Evolutionary conservation across 2,329 filamentous ascomycete genomes (phyloP).

Genomic region (Xylariaceae sp.): DNA sequence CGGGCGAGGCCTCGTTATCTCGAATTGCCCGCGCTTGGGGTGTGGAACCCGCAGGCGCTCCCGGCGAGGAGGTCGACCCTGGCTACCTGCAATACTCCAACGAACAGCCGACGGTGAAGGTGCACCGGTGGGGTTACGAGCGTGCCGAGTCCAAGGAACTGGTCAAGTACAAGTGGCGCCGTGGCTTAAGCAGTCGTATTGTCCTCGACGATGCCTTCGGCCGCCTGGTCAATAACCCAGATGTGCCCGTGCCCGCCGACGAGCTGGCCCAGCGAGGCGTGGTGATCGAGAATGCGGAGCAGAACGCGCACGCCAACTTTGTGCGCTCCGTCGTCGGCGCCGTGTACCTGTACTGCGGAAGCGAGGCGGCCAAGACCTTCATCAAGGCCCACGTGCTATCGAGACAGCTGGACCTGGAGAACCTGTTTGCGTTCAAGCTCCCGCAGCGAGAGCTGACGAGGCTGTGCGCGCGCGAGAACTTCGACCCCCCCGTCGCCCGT

Average conservation of each 20-base stretch:
- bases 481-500: slow-evolving; percentile 79
- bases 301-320: slow-evolving; percentile 63
- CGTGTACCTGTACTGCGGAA: slow-evolving; percentile 79
- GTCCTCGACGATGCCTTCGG: slow-evolving; percentile 84
- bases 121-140: slow-evolving; percentile 46
- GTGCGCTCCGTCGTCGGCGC: slow-evolving; percentile 79
- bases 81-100: slow-evolving; percentile 77
- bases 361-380: slow-evolving; percentile 73
- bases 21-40: slow-evolving; percentile 82
- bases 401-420: slow-evolving; percentile 67
- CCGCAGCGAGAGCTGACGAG: slow-evolving; percentile 78
- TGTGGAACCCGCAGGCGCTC: slow-evolving; percentile 78
- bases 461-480: slow-evolving; percentile 83
- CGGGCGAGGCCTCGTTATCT: slow-evolving; percentile 68
- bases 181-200: slow-evolving; percentile 69
- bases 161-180: slow-evolving; percentile 51
- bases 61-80: slow-evolving; percentile 86
- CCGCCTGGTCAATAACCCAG: slow-evolving; percentile 40
- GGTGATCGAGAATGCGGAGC: slow-evolving; percentile 17
- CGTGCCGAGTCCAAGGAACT: slow-evolving; percentile 45
- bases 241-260: slow-evolving; percentile 19
- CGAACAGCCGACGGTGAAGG: slow-evolving; percentile 39
- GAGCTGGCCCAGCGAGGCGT: slow-evolving; percentile 21
- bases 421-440: slow-evolving; percentile 76
- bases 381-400: slow-evolving; percentile 78